Percentiles rank a stretch among this genome's conserved stretches.
phyloP scores from a whole-genome alignment of 257 asterid species.

The Petunia axillaris region DNA sequence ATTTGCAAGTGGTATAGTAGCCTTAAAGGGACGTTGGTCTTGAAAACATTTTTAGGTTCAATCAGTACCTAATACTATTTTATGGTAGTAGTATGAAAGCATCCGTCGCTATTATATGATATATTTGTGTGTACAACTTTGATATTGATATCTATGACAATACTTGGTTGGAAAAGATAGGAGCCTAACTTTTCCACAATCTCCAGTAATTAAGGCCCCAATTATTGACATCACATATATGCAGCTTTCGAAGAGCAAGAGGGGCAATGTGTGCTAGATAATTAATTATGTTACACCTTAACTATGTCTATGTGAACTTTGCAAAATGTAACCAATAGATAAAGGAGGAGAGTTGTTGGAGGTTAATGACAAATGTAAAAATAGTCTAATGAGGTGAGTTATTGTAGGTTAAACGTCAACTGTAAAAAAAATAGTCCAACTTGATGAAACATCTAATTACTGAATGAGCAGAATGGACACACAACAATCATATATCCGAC shows the following conservation, averaged over 20 bases:
- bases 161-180: slow-evolving; percentile 19
- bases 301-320: background rate
- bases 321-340: background rate
- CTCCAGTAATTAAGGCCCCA: slow-evolving; percentile 26
- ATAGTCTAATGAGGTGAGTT: background rate
- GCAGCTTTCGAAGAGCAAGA: slow-evolving; percentile 1
- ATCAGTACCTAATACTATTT: background rate
- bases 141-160: slow-evolving; percentile 19
- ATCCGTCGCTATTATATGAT: background rate
- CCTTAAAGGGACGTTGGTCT: background rate
- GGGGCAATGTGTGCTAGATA: slow-evolving; percentile 17
- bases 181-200: slow-evolving; percentile 9
- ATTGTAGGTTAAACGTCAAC: background rate
- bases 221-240: slow-evolving; percentile 13
- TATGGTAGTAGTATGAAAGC: background rate
- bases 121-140: background rate
- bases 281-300: background rate
- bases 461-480: background rate
- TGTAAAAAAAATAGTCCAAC: background rate
- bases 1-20: slow-evolving; percentile 1
- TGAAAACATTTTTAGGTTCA: background rate
- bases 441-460: background rate
- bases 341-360: background rate
- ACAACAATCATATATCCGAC: background rate
- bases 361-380: background rate